Base-by-base conservation (phyloP, 2,329 filamentous ascomycete species). In the Cytospora mali region DNA sequence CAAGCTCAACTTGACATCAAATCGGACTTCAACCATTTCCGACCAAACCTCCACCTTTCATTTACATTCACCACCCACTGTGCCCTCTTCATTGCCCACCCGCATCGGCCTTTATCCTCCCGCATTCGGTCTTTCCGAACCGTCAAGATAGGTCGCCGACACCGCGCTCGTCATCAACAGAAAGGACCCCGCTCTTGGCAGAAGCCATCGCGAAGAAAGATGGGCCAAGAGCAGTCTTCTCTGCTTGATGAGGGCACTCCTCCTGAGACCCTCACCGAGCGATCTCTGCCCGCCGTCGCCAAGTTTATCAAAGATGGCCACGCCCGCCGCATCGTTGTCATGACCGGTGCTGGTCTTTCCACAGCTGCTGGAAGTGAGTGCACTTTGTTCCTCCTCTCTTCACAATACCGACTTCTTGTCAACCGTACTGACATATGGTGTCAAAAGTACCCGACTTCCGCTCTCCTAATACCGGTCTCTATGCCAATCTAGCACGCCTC, bases 291-390 rank as follows among this genome's bases (percentile, higher is more conserved):
- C 21, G 90, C 86, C 4, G 80, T 98, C 46, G 93, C 92, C n/a
- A 84, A 90, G 29, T 89, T 91, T 70, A 93, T 99, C 75, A 87
- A 85, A 68, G 82, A 87, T 70, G 90, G 88, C 52, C 75, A 82
- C 55, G 87, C 83, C 35, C 84, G 84, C 70, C 84, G 83, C 55
- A 90, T 99, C 62, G 92, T 96, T 27, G 90, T 97, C 66, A 87
- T 98, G 86, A 93, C 91, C 2, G 94, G 94, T 63, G 93, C 94
- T 14, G 94, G 94, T 54, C 96, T 97, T 68, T 92, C 88, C 31
- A 94, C 91, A 0, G 83, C 85, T 11, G 86, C 86, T 61, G 87
- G 87, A 62, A 88, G 84, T 86, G 75, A 60, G 80, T 73, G 49
- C 21, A 46, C 33, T 48, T 46, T 16, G 35, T 18, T 16, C 39